Evolutionary conservation across 192 early-diverging fungal genomes (phyloP), one percentile per base, ranked within the genome.

Genomic region (Dispira simplex): DNA sequence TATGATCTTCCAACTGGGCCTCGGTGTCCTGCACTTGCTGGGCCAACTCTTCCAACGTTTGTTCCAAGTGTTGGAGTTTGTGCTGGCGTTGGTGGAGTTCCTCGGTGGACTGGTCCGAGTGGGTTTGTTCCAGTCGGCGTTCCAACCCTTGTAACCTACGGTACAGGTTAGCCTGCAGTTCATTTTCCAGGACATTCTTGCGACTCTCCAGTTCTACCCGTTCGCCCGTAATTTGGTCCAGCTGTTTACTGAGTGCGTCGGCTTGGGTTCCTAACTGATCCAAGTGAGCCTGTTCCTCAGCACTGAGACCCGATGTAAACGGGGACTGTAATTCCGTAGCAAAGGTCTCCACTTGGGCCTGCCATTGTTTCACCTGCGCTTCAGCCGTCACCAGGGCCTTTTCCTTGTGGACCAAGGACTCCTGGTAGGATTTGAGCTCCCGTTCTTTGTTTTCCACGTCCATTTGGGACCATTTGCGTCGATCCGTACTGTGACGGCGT

Each of bases 171-270:
- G 81, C 75, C 0, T 79, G 70, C 43, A 94, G 71, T 68, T 86
- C 83, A 68, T 82, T 84, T 65, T 88, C 83, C 12, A 94, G 63
- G 18, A 82, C 76, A 47, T 81, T 85, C 46, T 88, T 90, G 10
- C 79, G 75, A 12, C 77, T 71, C 63, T 90, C 90, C 44, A 88
- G 68, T 83, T 90, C 76, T 0, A 65, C 72, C 26, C 87, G 73
- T 46, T 65, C 60, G 16, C 72, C 67, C 6, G 83, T 75, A 55
- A 82, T 68, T 49, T 77, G 77, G 8, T 69, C 71, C 48, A 91
- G 73, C 39, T 79, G 65, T 39, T 74, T 73, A 23, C 84, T 74
- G 55, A 89, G 65, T 23, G 70, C 63, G 32, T 87, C 85, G 44
- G 81, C 67, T 20, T 80, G 72, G 1, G 57, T 44, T 21, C 66